Conservation (phyloP, 2,329 filamentous ascomycete species). For the Penicillium sp. region DNA sequence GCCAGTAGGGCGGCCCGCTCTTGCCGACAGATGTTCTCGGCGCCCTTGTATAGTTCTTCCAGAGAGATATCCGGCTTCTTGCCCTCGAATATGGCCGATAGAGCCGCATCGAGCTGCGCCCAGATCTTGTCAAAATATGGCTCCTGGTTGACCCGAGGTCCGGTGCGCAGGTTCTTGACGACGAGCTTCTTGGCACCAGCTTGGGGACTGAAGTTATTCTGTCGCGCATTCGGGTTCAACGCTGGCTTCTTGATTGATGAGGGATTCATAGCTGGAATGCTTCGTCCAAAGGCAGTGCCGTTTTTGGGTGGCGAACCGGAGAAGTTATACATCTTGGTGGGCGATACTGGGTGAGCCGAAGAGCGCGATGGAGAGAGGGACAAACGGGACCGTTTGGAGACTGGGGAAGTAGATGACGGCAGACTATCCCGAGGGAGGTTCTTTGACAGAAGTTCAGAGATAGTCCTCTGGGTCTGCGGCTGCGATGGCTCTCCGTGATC, state of each 20-base stretch:
- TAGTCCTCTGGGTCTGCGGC: slow-evolving; percentile 41
- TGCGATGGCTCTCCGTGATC: slow-evolving; percentile 34
- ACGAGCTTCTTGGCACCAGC: slow-evolving; percentile 78
- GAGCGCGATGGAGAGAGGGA: slow-evolving; percentile 27
- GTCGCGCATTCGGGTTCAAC: slow-evolving; percentile 35
- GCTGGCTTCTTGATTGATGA: slow-evolving; percentile 24
- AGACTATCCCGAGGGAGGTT: slow-evolving; percentile 24
- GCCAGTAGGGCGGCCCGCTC: slow-evolving; percentile 69
- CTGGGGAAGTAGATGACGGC: slow-evolving; percentile 29
- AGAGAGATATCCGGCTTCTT: slow-evolving; percentile 67
- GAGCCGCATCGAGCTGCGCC: slow-evolving; percentile 68
- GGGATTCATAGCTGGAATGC: slow-evolving; percentile 30
- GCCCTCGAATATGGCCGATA: slow-evolving; percentile 70
- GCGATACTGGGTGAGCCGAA: slow-evolving; percentile 20
- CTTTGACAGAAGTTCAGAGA: slow-evolving; percentile 46
- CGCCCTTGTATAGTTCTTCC: slow-evolving; percentile 83
- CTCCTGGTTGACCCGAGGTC: slow-evolving; percentile 63
- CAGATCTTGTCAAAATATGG: slow-evolving; percentile 76
- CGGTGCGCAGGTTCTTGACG: slow-evolving; percentile 84
- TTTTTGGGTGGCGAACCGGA: slow-evolving; percentile 38
- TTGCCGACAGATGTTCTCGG: slow-evolving; percentile 86
- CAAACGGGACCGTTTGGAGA: slow-evolving; percentile 42
- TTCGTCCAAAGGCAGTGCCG: slow-evolving; percentile 48
- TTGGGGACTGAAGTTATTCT: slow-evolving; percentile 65
- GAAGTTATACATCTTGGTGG: slow-evolving; percentile 57